Conservation (phyloP, 2,329 filamentous ascomycete species). For the Fusarium sarcochroum region DNA sequence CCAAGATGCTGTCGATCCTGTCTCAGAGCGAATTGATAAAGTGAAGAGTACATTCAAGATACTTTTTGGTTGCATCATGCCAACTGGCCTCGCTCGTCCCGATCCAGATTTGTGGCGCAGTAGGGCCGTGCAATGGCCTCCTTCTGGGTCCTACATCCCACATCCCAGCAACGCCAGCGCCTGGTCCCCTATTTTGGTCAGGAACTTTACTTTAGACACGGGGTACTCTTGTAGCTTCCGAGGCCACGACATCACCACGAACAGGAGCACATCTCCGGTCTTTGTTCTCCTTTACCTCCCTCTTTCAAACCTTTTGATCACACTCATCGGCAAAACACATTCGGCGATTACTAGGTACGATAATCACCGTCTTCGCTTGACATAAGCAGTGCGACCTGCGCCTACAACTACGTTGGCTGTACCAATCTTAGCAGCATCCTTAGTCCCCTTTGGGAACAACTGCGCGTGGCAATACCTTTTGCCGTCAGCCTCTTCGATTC, state of each 20-base stretch:
- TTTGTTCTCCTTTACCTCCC: constrained; percentile 22
- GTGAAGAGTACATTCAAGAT: constrained; percentile 11
- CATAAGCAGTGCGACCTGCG: constrained; percentile 32
- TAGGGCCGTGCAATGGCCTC: not conserved
- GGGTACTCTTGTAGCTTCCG: constrained; percentile 20
- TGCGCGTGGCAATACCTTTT: constrained; percentile 33
- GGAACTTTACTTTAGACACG: constrained; percentile 12
- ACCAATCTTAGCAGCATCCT: constrained; percentile 18
- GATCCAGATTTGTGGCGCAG: constrained; percentile 37
- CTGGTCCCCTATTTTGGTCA: constrained; percentile 43
- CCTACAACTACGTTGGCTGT: constrained; percentile 22
- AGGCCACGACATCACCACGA: constrained; percentile 47
- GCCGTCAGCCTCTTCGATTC: constrained; percentile 12
- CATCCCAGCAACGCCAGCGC: constrained; percentile 19
- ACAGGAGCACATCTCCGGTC: constrained; percentile 9
- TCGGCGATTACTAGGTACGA: constrained; percentile 34
- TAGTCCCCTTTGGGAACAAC: constrained; percentile 11
- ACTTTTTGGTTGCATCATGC: constrained; percentile 25
- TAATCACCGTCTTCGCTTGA: constrained; percentile 1
- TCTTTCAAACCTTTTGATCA: constrained; percentile 2
- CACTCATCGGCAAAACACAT: constrained; percentile 4
- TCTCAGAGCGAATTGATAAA: constrained; percentile 1
- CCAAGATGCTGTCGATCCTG: constrained; percentile 7
- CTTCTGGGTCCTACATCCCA: not conserved
- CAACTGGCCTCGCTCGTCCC: constrained; percentile 7